Conservation (phyloP, 2,329 filamentous ascomycete genomes). For the Ophiocordyceps sinensis region DNA sequence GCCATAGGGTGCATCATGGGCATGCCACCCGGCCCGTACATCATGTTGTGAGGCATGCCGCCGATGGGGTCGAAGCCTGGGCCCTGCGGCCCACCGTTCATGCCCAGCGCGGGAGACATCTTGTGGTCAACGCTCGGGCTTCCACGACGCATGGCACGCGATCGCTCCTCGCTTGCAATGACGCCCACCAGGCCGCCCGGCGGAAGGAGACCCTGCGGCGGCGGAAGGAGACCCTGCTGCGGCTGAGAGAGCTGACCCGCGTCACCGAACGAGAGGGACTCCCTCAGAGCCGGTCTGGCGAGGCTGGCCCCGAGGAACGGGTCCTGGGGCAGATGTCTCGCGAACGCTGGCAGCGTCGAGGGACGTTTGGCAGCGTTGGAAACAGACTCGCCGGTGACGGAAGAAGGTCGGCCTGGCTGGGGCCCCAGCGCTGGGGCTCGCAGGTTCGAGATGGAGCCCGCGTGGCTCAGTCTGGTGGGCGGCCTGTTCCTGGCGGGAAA, state of each 20-base stretch:
- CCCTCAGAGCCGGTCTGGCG: conserved; percentile 56
- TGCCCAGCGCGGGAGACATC: conserved; percentile 18
- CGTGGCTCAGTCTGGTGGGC: conserved; percentile 49
- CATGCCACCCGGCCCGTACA: conserved; percentile 18
- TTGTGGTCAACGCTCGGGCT: conserved; percentile 52
- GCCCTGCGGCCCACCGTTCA: conserved; percentile 21
- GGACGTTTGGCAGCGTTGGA: conserved; percentile 14
- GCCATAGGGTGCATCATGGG: conserved; percentile 13
- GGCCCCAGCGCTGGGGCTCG: conserved; percentile 35
- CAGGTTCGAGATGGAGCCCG: conserved; percentile 59
- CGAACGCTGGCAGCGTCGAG: conserved; percentile 61
- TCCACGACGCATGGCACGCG: conserved; percentile 61
- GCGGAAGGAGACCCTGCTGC: conserved; percentile 30
- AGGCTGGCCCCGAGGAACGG: conserved; percentile 72
- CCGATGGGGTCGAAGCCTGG: conserved; percentile 32
- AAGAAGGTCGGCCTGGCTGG: conserved; percentile 44
- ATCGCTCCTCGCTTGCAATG: conserved; percentile 73
- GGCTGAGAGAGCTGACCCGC: conserved; percentile 27
- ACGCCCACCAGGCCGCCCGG: conserved; percentile 76
- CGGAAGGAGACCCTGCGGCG: too few relatives aligned
- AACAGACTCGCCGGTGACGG: conserved; percentile 37
- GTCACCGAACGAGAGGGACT: conserved; percentile 58
- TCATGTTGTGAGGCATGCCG: conserved; percentile 30
- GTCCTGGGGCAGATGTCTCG: conserved; percentile 66
- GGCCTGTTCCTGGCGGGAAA: conserved; percentile 70